Evolutionary conservation across 2,329 filamentous ascomycete genomes (phyloP).

Genomic region (Aureobasidium sp.): DNA sequence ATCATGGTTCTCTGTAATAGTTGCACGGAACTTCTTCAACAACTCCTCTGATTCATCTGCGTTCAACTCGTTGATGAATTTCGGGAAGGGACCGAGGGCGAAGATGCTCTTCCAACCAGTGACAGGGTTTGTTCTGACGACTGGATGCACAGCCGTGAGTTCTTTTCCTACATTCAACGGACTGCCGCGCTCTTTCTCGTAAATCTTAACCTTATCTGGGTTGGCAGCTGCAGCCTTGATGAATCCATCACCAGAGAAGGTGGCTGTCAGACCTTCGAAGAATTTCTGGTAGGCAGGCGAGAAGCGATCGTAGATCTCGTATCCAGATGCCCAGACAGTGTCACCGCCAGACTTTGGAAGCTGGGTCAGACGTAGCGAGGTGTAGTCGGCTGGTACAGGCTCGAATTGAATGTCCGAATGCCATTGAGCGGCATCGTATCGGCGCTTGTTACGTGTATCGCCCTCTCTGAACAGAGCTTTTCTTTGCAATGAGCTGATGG

Average conservation of each 20-base stretch:
- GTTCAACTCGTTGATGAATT: constrained; percentile 37
- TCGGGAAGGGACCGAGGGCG: constrained; percentile 31
- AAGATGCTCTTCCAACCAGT: constrained; percentile 55
- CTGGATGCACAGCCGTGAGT: constrained; percentile 45
- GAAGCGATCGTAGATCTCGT: constrained; percentile 50
- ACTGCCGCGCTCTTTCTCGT: constrained; percentile 41
- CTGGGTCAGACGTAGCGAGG: constrained; percentile 29
- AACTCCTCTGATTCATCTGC: constrained; percentile 36
- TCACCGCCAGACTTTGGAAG: constrained; percentile 35
- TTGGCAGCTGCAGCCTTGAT: constrained; percentile 34
- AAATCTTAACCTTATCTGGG: constrained; percentile 34
- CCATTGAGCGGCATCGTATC: constrained; percentile 34
- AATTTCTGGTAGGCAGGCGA: constrained; percentile 50
- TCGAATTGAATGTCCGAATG: constrained; percentile 41
- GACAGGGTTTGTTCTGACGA: constrained; percentile 55
- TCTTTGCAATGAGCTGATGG: constrained; percentile 31
- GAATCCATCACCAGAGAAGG: constrained; percentile 22
- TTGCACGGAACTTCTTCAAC: constrained; percentile 34
- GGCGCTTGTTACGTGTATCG: constrained; percentile 20
- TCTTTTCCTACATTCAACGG: constrained; percentile 47
- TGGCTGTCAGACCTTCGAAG: constrained; percentile 48
- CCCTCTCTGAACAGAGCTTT: constrained; percentile 30
- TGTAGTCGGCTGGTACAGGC: constrained; percentile 34
- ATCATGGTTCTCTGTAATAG: constrained; percentile 43
- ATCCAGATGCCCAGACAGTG: constrained; percentile 39